Percentiles rank a stretch among this genome's conserved stretches.
Conservation (phyloP, 176 grass and related monocot genomes). For the Musa acuminata region DNA sequence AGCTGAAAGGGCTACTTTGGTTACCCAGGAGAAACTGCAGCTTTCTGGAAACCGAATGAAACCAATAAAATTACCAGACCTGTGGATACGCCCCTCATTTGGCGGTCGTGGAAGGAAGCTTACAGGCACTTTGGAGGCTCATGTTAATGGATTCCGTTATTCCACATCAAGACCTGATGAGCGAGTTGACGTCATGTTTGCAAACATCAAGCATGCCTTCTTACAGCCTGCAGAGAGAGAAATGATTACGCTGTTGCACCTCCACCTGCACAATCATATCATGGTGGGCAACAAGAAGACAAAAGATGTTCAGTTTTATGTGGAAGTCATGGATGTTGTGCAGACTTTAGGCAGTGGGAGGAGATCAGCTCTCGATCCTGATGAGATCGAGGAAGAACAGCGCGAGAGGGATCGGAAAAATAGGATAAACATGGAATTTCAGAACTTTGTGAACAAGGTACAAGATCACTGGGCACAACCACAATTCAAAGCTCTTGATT, state of each 20-base stretch:
- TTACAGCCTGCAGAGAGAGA: constrained; percentile 78
- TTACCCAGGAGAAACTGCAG: constrained; percentile 87
- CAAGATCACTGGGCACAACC: constrained; percentile 69
- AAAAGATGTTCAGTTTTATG: constrained; percentile 88
- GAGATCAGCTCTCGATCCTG: constrained; percentile 67
- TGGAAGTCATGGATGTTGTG: constrained; percentile 72
- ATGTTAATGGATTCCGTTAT: constrained; percentile 87
- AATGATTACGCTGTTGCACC: constrained; percentile 83
- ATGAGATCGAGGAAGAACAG: constrained; percentile 93
- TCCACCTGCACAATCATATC: constrained; percentile 77
- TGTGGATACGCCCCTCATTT: constrained; percentile 81
- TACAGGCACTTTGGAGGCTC: constrained; percentile 63
- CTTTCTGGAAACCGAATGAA: constrained; percentile 60
- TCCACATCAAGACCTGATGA: constrained; percentile 64
- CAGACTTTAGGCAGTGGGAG: constrained; percentile 29
- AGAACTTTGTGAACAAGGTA: constrained; percentile 84
- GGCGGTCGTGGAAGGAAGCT: constrained; percentile 76
- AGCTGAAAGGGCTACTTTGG: constrained; percentile 81
- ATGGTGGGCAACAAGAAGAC: constrained; percentile 93
- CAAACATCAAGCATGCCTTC: constrained; percentile 83
- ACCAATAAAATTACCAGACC: constrained; percentile 51
- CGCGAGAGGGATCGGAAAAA: constrained; percentile 81
- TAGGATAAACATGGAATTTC: constrained; percentile 76
- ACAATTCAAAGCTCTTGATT: constrained; percentile 52
- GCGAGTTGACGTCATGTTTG: constrained; percentile 76